Evolutionary conservation across 1,139 yeast genomes (phyloP).

Genomic region (Debaryomyces sp.): DNA sequence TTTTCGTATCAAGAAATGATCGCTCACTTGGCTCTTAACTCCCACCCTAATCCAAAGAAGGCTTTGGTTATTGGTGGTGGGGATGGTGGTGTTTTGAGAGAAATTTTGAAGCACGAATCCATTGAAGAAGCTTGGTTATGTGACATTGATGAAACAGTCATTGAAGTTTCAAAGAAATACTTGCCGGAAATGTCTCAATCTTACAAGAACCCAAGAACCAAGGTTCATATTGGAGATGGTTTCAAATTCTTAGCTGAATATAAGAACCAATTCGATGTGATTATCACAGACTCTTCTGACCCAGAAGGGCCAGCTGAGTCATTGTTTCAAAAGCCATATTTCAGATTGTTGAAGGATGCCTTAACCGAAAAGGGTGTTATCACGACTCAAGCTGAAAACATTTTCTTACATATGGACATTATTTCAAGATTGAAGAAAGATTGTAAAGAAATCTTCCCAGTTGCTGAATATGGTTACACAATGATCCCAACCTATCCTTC

Average conservation of each 20-base stretch:
- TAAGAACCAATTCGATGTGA: slow-evolving; percentile 76
- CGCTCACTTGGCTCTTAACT: slow-evolving; percentile 83
- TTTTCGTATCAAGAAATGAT: slow-evolving; percentile 96
- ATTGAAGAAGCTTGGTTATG: slow-evolving; percentile 87
- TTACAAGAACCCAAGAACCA: slow-evolving; percentile 79
- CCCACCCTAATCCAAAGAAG: slow-evolving; percentile 87
- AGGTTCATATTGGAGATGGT: slow-evolving; percentile 86
- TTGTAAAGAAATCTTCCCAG: slow-evolving; percentile 81
- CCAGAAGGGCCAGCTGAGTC: slow-evolving; percentile 97
- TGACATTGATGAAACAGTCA: slow-evolving; percentile 91
- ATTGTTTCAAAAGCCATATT: slow-evolving; percentile 84
- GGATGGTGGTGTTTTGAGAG: slow-evolving; percentile 95
- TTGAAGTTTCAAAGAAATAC: slow-evolving; percentile 77
- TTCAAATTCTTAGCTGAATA: slow-evolving; percentile 84
- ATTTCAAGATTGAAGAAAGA: slow-evolving; percentile 74
- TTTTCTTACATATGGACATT: slow-evolving; percentile 84
- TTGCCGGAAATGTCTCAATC: slow-evolving; percentile 84
- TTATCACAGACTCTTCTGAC: slow-evolving; percentile 92
- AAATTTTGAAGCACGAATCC: slow-evolving; percentile 80
- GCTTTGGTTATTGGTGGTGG: slow-evolving; percentile 96
- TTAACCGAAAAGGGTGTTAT: slow-evolving; percentile 86
- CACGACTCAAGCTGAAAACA: slow-evolving; percentile 88
- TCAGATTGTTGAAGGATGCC: slow-evolving; percentile 75
- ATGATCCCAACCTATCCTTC: slow-evolving; percentile 93
- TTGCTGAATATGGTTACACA: slow-evolving; percentile 84